phyloP scores from a whole-genome alignment of 345 rosid genomes.

The Pseudoturritis turrita region DNA sequence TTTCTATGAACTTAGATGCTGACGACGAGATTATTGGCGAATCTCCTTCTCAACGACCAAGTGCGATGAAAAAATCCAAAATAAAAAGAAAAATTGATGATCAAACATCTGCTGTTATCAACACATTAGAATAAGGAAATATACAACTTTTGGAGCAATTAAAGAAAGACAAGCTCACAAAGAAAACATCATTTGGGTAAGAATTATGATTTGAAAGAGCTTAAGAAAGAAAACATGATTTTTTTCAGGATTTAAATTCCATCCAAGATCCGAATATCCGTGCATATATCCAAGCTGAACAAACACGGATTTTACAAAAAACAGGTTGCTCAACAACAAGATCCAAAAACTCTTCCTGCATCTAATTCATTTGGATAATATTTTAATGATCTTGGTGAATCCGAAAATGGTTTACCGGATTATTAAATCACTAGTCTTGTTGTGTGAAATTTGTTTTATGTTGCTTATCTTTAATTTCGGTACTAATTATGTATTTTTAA shows the following conservation, averaged over 20 bases:
- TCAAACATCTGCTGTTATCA: not conserved
- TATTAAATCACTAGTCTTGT: too few relatives aligned
- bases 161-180: not conserved
- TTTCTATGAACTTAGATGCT: not conserved
- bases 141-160: not conserved
- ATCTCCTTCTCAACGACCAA: not conserved
- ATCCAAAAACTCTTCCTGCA: not conserved
- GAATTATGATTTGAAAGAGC: not conserved
- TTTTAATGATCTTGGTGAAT: too few relatives aligned
- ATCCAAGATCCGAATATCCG: not conserved
- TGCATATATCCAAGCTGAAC: not conserved
- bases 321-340: not conserved
- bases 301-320: too few relatives aligned
- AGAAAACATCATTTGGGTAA: not conserved
- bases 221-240: not conserved
- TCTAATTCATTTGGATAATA: too few relatives aligned
- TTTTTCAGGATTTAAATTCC: not conserved
- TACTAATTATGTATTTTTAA: too few relatives aligned
- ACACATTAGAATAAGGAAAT: not conserved
- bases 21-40: not conserved
- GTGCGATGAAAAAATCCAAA: not conserved
- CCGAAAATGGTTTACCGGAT: too few relatives aligned
- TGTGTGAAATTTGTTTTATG: too few relatives aligned
- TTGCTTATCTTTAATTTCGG: too few relatives aligned
- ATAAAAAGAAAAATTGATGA: not conserved